These are phyloP conservation scores for Staphylotrichum longicolle DNA, from an alignment of 495 filamentous ascomycete genomes.

Conservation along the genomic window DNA sequence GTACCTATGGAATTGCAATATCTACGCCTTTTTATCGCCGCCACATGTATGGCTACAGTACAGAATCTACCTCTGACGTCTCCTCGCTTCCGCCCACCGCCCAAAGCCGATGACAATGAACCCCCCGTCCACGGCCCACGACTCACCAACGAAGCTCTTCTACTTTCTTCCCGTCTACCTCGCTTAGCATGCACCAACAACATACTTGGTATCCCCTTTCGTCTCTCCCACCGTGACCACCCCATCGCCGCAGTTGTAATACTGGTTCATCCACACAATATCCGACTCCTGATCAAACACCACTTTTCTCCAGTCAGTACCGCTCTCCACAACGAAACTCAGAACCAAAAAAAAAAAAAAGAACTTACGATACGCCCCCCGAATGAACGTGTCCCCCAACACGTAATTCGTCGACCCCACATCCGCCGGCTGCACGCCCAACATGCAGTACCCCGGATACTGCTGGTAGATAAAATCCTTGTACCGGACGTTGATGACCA, in stretches of 20 bases:
- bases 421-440: slow-evolving; percentile 44
- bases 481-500: slow-evolving; percentile 44
- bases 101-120: too few relatives aligned
- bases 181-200: slow-evolving; percentile 29
- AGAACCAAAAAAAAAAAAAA: not conserved
- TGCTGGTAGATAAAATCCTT: slow-evolving; percentile 46
- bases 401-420: slow-evolving; percentile 35
- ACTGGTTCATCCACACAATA: slow-evolving; percentile 47
- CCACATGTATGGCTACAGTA: too few relatives aligned
- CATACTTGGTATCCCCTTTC: slow-evolving; percentile 22
- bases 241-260: slow-evolving; percentile 42
- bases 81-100: too few relatives aligned
- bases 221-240: slow-evolving; percentile 29
- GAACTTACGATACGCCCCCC: slow-evolving; percentile 44
- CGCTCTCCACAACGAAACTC: not conserved
- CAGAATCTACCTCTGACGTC: too few relatives aligned
- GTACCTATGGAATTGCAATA: too few relatives aligned
- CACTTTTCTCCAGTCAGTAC: slow-evolving; percentile 31
- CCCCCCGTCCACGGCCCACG: too few relatives aligned
- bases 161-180: too few relatives aligned
- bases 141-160: too few relatives aligned
- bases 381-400: slow-evolving; percentile 45
- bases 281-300: slow-evolving; percentile 47
- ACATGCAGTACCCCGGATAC: slow-evolving; percentile 39
- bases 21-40: too few relatives aligned